Evolutionary conservation across 306 rosid species (phyloP).

Genomic region (Luffa acutangula): DNA sequence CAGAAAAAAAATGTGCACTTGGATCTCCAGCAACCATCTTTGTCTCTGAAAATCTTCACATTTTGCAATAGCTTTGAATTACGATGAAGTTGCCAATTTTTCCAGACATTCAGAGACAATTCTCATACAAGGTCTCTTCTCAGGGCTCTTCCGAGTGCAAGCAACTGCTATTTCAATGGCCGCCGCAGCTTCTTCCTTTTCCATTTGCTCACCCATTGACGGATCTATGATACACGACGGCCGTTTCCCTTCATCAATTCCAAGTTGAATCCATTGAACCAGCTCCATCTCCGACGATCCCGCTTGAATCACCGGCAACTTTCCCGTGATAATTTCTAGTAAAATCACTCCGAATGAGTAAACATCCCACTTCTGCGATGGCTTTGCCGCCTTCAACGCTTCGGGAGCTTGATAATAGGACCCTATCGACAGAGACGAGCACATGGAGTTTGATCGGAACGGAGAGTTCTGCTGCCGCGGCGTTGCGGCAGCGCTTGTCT

Average conservation of each 20-base stretch:
- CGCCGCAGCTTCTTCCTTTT: slow-evolving; percentile 46
- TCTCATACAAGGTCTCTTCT: slow-evolving; percentile 85
- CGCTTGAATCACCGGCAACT: slow-evolving; percentile 54
- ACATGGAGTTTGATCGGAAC: slow-evolving; percentile 3
- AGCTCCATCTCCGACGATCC: slow-evolving; percentile 80
- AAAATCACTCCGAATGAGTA: slow-evolving; percentile 83
- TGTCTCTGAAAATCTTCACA: not conserved
- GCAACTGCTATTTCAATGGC: slow-evolving; percentile 85
- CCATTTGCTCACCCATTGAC: slow-evolving; percentile 45
- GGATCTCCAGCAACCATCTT: not conserved
- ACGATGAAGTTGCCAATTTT: slow-evolving; percentile 1
- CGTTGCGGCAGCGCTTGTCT: not conserved
- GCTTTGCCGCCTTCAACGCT: slow-evolving; percentile 64
- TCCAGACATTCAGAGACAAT: slow-evolving; percentile 69
- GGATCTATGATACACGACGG: slow-evolving; percentile 60
- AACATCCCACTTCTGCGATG: slow-evolving; percentile 97
- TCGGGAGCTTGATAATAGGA: slow-evolving; percentile 80
- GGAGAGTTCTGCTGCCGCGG: slow-evolving; percentile 14
- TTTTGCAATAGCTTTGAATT: not conserved
- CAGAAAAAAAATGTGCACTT: not conserved
- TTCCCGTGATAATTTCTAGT: slow-evolving; percentile 70
- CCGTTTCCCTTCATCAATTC: slow-evolving; percentile 84
- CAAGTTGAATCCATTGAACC: slow-evolving; percentile 74
- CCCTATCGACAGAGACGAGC: slow-evolving; percentile 4
- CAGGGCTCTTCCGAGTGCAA: slow-evolving; percentile 67